Conservation (phyloP, 2,329 filamentous ascomycete species). For the Myotisia sp. region DNA sequence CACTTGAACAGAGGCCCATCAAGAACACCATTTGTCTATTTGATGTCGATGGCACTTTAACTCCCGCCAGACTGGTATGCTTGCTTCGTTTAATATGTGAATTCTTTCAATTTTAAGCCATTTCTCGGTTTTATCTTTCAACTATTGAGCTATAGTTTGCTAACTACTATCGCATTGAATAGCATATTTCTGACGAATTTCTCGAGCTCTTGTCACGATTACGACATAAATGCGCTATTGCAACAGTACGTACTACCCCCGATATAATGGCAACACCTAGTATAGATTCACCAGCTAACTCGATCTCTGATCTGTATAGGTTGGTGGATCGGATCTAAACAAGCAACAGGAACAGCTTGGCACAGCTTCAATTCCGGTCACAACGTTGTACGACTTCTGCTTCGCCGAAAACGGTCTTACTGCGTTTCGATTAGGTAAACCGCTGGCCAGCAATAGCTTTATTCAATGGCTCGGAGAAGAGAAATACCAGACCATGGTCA, state of each 20-base stretch:
- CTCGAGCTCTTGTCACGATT: slow-evolving; percentile 63
- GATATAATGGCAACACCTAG: neutral
- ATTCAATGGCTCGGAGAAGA: slow-evolving; percentile 83
- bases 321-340: slow-evolving; percentile 77
- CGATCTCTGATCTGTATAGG: slow-evolving; percentile 19
- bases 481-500: slow-evolving; percentile 48
- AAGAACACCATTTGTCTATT: slow-evolving; percentile 92
- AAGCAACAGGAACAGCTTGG: slow-evolving; percentile 97
- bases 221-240: slow-evolving; percentile 76
- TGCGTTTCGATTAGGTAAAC: slow-evolving; percentile 67
- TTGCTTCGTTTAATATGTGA: neutral
- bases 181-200: slow-evolving; percentile 67
- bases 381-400: slow-evolving; percentile 86
- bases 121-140: neutral
- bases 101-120: neutral
- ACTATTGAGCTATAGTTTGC: slow-evolving; percentile 1
- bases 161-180: slow-evolving; percentile 5
- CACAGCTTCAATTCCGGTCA: slow-evolving; percentile 52
- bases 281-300: neutral
- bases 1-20: slow-evolving; percentile 68
- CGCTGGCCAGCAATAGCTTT: slow-evolving; percentile 68
- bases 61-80: slow-evolving; percentile 60
- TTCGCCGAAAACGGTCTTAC: slow-evolving; percentile 95
- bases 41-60: slow-evolving; percentile 89
- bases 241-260: slow-evolving; percentile 42